phyloP scores from a whole-genome alignment of 73 alveolate genomes.

The Tetrahymena borealis region DNA sequence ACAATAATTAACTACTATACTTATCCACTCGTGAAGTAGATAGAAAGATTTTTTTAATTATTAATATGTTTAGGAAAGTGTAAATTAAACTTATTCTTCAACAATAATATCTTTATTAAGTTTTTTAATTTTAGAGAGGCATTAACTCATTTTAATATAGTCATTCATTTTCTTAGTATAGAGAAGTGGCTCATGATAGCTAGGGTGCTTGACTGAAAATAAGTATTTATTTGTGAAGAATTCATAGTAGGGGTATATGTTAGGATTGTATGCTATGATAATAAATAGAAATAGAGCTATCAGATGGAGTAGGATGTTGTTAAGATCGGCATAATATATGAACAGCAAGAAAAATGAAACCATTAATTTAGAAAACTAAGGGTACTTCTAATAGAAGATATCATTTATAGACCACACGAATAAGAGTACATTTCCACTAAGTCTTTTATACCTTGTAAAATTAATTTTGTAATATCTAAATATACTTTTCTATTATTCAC shows the following conservation, averaged over 20 bases:
- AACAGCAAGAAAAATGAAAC: not conserved
- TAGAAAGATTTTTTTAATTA: not conserved
- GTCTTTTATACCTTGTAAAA: not conserved
- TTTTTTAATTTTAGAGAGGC: not conserved
- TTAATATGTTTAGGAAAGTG: not conserved
- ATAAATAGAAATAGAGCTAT: not conserved
- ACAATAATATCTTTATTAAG: not conserved
- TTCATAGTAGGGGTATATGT: not conserved
- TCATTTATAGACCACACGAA: not conserved
- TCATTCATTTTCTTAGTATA: not conserved
- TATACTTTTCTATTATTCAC: not conserved
- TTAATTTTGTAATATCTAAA: not conserved
- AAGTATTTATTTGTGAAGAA: not conserved
- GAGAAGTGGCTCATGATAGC: not conserved
- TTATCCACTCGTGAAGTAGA: not conserved
- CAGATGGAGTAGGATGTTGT: not conserved
- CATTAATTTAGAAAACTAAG: not conserved
- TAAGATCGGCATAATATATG: not conserved
- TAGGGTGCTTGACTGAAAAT: not conserved
- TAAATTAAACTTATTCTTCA: not conserved
- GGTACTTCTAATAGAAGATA: not conserved
- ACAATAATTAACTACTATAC: not conserved
- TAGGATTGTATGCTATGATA: not conserved
- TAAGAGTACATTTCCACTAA: not conserved
- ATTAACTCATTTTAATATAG: not conserved